Evolutionary conservation across 495 filamentous ascomycete genomes (phyloP).

Genomic region (Talaromyces adpressus): DNA sequence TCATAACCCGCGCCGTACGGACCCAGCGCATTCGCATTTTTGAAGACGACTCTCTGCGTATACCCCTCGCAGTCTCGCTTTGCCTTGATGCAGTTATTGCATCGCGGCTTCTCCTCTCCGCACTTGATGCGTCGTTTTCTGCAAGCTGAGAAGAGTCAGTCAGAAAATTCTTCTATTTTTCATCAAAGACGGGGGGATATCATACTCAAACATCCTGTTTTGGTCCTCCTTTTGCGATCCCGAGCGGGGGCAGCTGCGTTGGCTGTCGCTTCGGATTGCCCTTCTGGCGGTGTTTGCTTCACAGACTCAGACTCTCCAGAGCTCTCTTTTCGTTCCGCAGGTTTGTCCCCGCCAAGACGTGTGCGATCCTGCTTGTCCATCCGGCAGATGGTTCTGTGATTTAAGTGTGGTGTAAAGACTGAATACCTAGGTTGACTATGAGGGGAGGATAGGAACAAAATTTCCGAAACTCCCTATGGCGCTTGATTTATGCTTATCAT

Average conservation of each 20-base stretch:
- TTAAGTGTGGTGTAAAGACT: background rate
- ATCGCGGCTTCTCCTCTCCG: slow-evolving; percentile 88
- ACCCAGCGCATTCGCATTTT: slow-evolving; percentile 75
- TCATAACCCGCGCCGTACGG: slow-evolving; percentile 35
- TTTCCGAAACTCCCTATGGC: background rate
- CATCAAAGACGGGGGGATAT: background rate
- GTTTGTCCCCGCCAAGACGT: background rate
- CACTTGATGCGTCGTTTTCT: slow-evolving; percentile 95
- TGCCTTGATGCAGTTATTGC: slow-evolving; percentile 89
- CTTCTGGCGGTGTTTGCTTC: background rate
- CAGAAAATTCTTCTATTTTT: background rate
- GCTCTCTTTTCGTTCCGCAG: background rate
- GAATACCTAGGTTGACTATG: background rate
- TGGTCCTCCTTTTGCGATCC: slow-evolving; percentile 65
- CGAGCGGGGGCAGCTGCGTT: slow-evolving; percentile 16
- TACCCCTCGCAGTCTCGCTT: slow-evolving; percentile 94
- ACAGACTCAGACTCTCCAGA: background rate
- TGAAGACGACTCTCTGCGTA: slow-evolving; percentile 87
- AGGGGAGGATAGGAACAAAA: background rate
- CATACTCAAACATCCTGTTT: slow-evolving; percentile 90
- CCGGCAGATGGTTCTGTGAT: background rate
- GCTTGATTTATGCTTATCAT: background rate
- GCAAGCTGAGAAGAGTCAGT: slow-evolving; percentile 57
- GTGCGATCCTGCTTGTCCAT: slow-evolving; percentile 2
- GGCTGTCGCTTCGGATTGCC: slow-evolving; percentile 6